Percentiles rank a stretch among this genome's conserved stretches.
These are phyloP conservation scores for Pilobolus umbonatus DNA, from an alignment of 192 early-diverging fungal species.

Conservation along the genomic window DNA sequence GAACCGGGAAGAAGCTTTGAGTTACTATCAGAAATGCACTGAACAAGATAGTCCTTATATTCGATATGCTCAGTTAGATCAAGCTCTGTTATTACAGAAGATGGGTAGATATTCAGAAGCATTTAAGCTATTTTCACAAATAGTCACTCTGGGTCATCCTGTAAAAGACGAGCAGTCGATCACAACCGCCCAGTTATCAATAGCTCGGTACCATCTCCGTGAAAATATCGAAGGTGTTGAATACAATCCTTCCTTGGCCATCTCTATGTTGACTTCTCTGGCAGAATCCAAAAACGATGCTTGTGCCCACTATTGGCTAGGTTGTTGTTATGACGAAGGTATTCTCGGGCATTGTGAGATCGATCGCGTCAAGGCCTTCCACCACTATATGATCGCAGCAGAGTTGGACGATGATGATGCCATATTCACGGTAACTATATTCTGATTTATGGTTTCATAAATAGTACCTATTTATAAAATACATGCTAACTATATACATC, in stretches of 20 bases:
- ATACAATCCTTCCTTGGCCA: constrained; percentile 18
- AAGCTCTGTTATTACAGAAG: constrained; percentile 27
- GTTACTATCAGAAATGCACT: constrained; percentile 33
- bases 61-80: constrained; percentile 18
- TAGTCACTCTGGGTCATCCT: neutral
- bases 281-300: constrained; percentile 8
- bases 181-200: constrained; percentile 19
- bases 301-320: constrained; percentile 31
- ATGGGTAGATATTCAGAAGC: constrained; percentile 26
- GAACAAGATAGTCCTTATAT: constrained; percentile 17
- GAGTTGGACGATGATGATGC: constrained; percentile 26
- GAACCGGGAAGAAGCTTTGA: constrained; percentile 22
- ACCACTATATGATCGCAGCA: constrained; percentile 27
- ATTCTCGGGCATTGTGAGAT: constrained; percentile 14
- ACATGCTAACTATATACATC: neutral
- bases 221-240: constrained; percentile 14
- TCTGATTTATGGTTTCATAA: neutral
- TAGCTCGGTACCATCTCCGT: constrained; percentile 29
- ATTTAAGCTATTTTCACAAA: constrained; percentile 16
- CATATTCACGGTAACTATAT: constrained; percentile 22
- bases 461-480: neutral
- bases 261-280: constrained; percentile 8
- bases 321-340: constrained; percentile 34
- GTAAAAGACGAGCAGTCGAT: neutral
- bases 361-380: constrained; percentile 27